Evolutionary conservation across 306 rosid genomes (phyloP).

Genomic region (Pueraria montana): DNA sequence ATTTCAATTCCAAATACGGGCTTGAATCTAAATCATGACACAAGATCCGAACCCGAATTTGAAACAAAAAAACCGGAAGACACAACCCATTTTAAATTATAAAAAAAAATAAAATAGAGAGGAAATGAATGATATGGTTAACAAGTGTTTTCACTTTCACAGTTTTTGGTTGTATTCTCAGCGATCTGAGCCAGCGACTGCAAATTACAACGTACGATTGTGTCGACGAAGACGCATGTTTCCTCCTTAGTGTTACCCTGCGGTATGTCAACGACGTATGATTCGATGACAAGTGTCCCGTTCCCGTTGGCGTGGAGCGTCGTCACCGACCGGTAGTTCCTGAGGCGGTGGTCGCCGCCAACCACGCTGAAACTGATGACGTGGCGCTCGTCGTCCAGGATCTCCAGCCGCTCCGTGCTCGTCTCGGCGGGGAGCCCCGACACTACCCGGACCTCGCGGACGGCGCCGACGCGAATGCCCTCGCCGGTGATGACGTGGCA

Average conservation of each 20-base stretch:
- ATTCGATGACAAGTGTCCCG: constrained; percentile 62
- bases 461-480: constrained; percentile 57
- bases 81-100: background rate
- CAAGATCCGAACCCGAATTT: constrained; percentile 43
- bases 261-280: constrained; percentile 72
- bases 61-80: constrained; percentile 40
- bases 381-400: constrained; percentile 68
- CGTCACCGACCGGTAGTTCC: constrained; percentile 70
- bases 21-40: background rate
- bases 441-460: constrained; percentile 70
- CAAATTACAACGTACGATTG: constrained; percentile 72
- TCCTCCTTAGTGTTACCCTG: constrained; percentile 71
- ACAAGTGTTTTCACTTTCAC: background rate
- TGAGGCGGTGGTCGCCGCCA: constrained; percentile 69
- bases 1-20: constrained; percentile 43
- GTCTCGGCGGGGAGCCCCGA: constrained; percentile 71
- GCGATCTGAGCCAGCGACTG: constrained; percentile 67
- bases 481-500: constrained; percentile 61
- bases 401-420: constrained; percentile 70
- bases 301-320: constrained; percentile 57
- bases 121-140: background rate
- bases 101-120: background rate
- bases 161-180: constrained; percentile 41
- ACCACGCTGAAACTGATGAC: constrained; percentile 71
- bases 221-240: constrained; percentile 65